phyloP scores from a whole-genome alignment of 75 land plant species.

The Pinus taeda region DNA sequence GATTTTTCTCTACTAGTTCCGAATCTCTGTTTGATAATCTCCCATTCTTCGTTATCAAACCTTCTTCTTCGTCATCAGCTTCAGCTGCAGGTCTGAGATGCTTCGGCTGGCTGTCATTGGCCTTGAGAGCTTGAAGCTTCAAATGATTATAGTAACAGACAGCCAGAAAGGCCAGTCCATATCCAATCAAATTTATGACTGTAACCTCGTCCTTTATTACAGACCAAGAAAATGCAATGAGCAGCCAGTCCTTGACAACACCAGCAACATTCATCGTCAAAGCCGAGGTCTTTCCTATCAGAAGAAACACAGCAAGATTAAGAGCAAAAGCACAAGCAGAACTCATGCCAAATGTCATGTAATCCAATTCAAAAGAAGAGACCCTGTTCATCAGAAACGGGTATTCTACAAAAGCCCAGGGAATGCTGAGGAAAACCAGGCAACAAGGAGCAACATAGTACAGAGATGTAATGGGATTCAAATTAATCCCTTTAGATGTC shows the following conservation, averaged over 20 bases:
- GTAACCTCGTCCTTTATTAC: conserved; percentile 88
- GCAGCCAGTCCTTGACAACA: conserved; percentile 95
- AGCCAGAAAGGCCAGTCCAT: conserved; percentile 81
- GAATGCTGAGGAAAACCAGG: conserved; percentile 69
- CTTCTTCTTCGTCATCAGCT: conserved; percentile 25
- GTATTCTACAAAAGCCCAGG: conserved; percentile 86
- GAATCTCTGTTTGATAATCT: not conserved
- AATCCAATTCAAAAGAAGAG: conserved; percentile 62
- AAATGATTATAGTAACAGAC: conserved; percentile 87
- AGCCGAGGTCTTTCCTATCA: conserved; percentile 92
- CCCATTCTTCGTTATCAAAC: conserved; percentile 25
- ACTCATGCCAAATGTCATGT: conserved; percentile 73
- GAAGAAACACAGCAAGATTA: conserved; percentile 87
- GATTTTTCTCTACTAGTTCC: not conserved
- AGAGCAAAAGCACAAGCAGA: conserved; percentile 86
- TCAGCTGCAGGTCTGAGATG: conserved; percentile 50
- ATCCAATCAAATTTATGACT: conserved; percentile 74
- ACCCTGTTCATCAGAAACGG: conserved; percentile 47
- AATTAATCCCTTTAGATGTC: conserved; percentile 78
- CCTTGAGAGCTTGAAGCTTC: conserved; percentile 83
- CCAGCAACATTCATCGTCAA: conserved; percentile 98
- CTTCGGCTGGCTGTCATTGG: conserved; percentile 73
- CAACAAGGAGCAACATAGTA: conserved; percentile 98
- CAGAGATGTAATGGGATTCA: conserved; percentile 91
- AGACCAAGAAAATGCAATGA: conserved; percentile 97